Evolutionary conservation across 2,329 filamentous ascomycete genomes (phyloP).

Genomic region (Madurella mycetomatis): DNA sequence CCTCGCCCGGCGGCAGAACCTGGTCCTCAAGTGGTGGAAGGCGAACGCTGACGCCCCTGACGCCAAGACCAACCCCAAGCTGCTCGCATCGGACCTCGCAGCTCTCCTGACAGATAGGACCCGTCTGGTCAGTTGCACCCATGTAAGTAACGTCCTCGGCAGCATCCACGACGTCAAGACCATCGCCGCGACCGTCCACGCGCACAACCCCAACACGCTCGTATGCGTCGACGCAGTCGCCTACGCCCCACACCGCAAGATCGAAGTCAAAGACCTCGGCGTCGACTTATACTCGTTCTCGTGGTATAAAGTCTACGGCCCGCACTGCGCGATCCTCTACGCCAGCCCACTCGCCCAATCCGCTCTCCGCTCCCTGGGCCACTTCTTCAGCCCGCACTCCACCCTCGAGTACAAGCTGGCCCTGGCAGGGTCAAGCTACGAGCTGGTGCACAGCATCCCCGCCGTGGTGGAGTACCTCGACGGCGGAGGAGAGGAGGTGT

Average conservation of each 20-base stretch:
- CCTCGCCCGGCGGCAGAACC: conserved; percentile 56
- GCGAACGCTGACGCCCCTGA: conserved; percentile 31
- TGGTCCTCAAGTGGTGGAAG: conserved; percentile 68
- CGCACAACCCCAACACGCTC: conserved; percentile 48
- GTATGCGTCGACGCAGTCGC: conserved; percentile 73
- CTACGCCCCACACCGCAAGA: conserved; percentile 65
- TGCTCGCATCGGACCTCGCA: conserved; percentile 53
- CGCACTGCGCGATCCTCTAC: conserved; percentile 69
- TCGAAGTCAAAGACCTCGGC: conserved; percentile 64
- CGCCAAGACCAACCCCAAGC: conserved; percentile 50
- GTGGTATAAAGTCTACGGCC: conserved; percentile 81
- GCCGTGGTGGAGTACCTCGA: conserved; percentile 59
- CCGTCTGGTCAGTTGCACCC: conserved; percentile 67
- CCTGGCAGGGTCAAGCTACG: conserved; percentile 66
- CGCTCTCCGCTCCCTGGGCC: conserved; percentile 51
- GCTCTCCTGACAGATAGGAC: conserved; percentile 60
- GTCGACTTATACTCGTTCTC: conserved; percentile 75
- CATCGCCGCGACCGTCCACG: conserved; percentile 51
- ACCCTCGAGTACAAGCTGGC: conserved; percentile 64
- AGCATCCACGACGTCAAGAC: conserved; percentile 60
- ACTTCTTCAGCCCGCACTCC: conserved; percentile 61
- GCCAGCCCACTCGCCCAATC: conserved; percentile 53
- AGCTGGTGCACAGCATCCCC: conserved; percentile 61
- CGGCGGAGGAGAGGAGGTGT: conserved; percentile 23
- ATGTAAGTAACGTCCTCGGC: conserved; percentile 69